Base-by-base conservation (phyloP, 805 yeast genomes). In the Metschnikowia arizonensis region DNA sequence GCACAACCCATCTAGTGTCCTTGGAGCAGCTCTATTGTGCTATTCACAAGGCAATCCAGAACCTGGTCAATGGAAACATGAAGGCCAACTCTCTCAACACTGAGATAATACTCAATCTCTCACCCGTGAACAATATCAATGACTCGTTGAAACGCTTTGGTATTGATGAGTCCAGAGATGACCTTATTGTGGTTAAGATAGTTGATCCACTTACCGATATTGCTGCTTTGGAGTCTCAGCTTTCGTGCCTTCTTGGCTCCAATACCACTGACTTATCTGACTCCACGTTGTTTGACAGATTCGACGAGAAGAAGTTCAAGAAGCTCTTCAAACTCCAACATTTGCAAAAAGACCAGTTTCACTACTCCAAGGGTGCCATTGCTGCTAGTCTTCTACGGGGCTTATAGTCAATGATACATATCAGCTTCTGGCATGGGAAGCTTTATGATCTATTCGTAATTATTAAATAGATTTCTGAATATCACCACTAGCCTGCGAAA, bases 141-240 rank as follows among this genome's bases (percentile, higher is more conserved):
- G 93, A 87, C 48, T 83, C 88, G 1, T 68, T 87, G 50, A 78
- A 74, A 50, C 72, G 77, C 54, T 85, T 85, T 64, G 96, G 96
- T 9, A 72, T 87, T 14, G 77, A 79, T 42, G 76, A 73, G 26
- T 65, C 67, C 3, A 63, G 79, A 2, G 57, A 57, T 0, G 66
- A 69, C 21, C 46, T 85, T 5, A 57, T 84, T 3, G 79, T 75
- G 9, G 58, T 85, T n/a, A 78, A 78, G 49, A 69, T 83, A 2
- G 34, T 68, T 21, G 61, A 63, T 7, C 46, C 42, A 0, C 47
- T 38, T 12, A 18, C 37, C 2, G 59, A 50, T n/a, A 50, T 49
- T 1, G 57, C 51, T 2, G 59, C 56, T 1, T 55, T 66, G 17
- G 58, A 63, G 1, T 60, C 60, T 1, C 26, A 76, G 49, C 49